These are phyloP conservation scores for Yarrowia galli DNA, from an alignment of 1,139 yeast species.

Conservation along the genomic window DNA sequence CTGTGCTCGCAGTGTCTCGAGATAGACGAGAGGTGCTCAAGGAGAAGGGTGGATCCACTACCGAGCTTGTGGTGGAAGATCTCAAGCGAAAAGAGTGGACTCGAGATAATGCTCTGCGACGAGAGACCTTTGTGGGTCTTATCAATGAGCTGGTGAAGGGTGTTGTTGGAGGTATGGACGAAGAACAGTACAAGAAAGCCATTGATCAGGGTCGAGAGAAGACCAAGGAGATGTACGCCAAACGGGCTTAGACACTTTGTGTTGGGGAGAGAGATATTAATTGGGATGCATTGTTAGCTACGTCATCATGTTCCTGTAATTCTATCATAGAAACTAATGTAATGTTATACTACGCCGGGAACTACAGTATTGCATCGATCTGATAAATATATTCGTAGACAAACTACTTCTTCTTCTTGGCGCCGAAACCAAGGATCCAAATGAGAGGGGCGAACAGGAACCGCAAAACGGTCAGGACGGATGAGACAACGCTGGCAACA, in stretches of 20 bases:
- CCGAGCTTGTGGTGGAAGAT: slow-evolving; percentile 50
- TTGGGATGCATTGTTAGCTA: slow-evolving; percentile 16
- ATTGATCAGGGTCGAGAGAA: slow-evolving; percentile 49
- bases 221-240: slow-evolving; percentile 38
- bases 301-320: neutral
- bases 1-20: slow-evolving; percentile 63
- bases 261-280: neutral
- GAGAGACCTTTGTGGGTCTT: slow-evolving; percentile 64
- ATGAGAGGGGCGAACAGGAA: slow-evolving; percentile 18
- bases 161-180: slow-evolving; percentile 44
- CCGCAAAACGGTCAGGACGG: slow-evolving; percentile 11
- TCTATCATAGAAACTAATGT: slow-evolving; percentile 8
- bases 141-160: slow-evolving; percentile 58
- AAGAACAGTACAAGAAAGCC: slow-evolving; percentile 57
- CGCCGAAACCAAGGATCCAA: slow-evolving; percentile 29
- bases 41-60: slow-evolving; percentile 53
- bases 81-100: slow-evolving; percentile 54
- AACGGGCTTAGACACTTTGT: neutral
- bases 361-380: no score
- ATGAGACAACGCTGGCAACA: slow-evolving; percentile 9
- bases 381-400: slow-evolving; percentile 10
- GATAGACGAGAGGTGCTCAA: slow-evolving; percentile 57
- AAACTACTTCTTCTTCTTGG: slow-evolving; percentile 15
- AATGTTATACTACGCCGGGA: neutral
- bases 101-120: slow-evolving; percentile 57